Percentiles rank a stretch among this genome's conserved stretches.
Evolutionary conservation across 176 grass and related monocot genomes (phyloP).

Genomic region (Cenchrus purpureus): DNA sequence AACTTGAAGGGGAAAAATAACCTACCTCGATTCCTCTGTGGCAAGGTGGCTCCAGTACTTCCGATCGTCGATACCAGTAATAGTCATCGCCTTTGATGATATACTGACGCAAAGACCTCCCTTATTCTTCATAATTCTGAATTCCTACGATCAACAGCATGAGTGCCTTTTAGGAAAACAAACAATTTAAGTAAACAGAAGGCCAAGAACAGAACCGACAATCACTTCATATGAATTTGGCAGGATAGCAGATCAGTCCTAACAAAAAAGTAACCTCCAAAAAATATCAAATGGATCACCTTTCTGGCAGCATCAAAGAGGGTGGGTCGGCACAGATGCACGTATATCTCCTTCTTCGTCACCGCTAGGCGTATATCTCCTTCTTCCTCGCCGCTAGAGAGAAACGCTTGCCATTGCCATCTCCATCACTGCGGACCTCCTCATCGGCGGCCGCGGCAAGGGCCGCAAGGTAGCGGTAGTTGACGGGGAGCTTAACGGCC

Average conservation of each 20-base stretch:
- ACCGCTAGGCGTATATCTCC: slow-evolving; percentile 62
- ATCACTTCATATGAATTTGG: neutral
- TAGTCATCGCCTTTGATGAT: too few relatives aligned
- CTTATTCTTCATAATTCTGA: slow-evolving; percentile 49
- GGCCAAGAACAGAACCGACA: neutral
- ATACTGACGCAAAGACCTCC: too few relatives aligned
- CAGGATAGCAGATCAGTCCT: neutral
- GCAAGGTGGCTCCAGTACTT: too few relatives aligned
- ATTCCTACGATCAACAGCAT: slow-evolving; percentile 64
- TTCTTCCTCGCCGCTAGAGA: slow-evolving; percentile 50
- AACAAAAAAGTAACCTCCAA: neutral
- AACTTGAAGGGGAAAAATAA: too few relatives aligned
- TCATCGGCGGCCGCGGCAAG: slow-evolving; percentile 56
- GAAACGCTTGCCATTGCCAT: slow-evolving; percentile 39
- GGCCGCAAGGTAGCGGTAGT: slow-evolving; percentile 73
- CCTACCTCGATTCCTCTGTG: too few relatives aligned
- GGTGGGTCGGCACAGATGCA: slow-evolving; percentile 62
- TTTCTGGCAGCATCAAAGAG: slow-evolving; percentile 67
- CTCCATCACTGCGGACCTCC: slow-evolving; percentile 31
- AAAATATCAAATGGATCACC: slow-evolving; percentile 44
- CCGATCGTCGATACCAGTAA: too few relatives aligned
- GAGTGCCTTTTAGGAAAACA: neutral
- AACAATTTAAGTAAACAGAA: slow-evolving; percentile 29
- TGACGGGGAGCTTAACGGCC: slow-evolving; percentile 78
- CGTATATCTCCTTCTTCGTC: too few relatives aligned